A percentile compares a stretch with the other conserved stretches of the same genome.
Evolutionary conservation across 169 alveolate genomes (phyloP).

Genomic region (Cryptosporidium baileyi): DNA sequence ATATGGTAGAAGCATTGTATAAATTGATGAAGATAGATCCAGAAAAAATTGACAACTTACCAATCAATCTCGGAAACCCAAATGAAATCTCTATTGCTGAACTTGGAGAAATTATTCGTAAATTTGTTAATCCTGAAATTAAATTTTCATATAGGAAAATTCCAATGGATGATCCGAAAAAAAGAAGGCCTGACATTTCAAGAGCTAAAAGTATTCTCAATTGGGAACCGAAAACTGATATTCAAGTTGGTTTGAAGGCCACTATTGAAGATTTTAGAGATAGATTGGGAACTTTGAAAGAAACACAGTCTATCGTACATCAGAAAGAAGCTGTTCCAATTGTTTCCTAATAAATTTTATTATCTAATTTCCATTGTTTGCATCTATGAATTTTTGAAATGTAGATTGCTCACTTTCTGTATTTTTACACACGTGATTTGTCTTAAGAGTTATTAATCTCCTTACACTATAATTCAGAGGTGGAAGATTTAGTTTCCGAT

Average conservation of each 20-base stretch:
- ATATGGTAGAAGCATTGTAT: conserved; percentile 78
- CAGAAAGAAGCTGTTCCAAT: conserved; percentile 30
- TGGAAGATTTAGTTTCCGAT: background rate
- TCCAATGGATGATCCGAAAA: conserved; percentile 77
- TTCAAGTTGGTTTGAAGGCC: conserved; percentile 71
- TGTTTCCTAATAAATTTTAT: background rate
- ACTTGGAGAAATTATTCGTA: conserved; percentile 77
- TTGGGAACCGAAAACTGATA: conserved; percentile 75
- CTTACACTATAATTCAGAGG: background rate
- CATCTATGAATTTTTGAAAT: too few relatives aligned
- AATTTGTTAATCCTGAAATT: conserved; percentile 57
- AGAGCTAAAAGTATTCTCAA: conserved; percentile 70
- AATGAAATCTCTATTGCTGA: conserved; percentile 79
- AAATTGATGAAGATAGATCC: conserved; percentile 74
- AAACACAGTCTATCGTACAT: background rate
- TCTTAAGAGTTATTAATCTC: background rate
- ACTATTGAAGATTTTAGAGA: conserved; percentile 71
- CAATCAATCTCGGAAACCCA: conserved; percentile 82
- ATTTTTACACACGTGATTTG: background rate
- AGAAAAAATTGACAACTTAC: conserved; percentile 68
- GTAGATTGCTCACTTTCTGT: too few relatives aligned
- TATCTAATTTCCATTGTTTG: too few relatives aligned
- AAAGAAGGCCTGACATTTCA: conserved; percentile 76
- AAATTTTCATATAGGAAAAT: conserved; percentile 50
- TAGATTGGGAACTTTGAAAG: conserved; percentile 32